phyloP scores from a whole-genome alignment of 257 asterid species.

The Paraleonurus japonicus region DNA sequence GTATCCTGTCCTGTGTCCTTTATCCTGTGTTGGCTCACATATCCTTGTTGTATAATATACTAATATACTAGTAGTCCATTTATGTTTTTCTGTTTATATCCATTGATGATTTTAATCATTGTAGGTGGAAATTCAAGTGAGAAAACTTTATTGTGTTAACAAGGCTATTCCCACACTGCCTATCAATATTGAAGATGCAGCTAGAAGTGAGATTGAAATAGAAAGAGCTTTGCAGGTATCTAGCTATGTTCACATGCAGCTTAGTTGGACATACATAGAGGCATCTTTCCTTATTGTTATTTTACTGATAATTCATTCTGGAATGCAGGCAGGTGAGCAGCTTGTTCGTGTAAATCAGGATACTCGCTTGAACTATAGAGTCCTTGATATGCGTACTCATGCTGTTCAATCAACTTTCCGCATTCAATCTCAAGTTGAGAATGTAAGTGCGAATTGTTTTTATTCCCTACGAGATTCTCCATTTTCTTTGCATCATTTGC shows the following conservation, averaged over 20 bases:
- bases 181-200: conserved; percentile 74
- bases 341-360: conserved; percentile 94
- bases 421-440: conserved; percentile 68
- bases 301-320: conserved; percentile 1
- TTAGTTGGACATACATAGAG: background rate
- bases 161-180: conserved; percentile 64
- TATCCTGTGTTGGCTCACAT: background rate
- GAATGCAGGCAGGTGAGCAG: conserved; percentile 71
- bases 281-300: background rate
- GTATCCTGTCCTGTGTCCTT: background rate
- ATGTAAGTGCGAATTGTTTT: conserved; percentile 37
- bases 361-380: conserved; percentile 78
- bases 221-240: conserved; percentile 65
- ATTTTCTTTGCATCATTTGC: background rate
- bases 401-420: conserved; percentile 90
- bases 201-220: conserved; percentile 74
- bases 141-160: conserved; percentile 58
- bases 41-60: background rate
- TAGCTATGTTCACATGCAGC: background rate
- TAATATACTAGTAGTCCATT: background rate
- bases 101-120: background rate
- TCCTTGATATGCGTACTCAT: conserved; percentile 82
- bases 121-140: conserved; percentile 84
- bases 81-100: background rate
- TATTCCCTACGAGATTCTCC: background rate